These are phyloP conservation scores for Platismatia glauca DNA, from an alignment of 495 filamentous ascomycete species.

Conservation along the genomic window DNA sequence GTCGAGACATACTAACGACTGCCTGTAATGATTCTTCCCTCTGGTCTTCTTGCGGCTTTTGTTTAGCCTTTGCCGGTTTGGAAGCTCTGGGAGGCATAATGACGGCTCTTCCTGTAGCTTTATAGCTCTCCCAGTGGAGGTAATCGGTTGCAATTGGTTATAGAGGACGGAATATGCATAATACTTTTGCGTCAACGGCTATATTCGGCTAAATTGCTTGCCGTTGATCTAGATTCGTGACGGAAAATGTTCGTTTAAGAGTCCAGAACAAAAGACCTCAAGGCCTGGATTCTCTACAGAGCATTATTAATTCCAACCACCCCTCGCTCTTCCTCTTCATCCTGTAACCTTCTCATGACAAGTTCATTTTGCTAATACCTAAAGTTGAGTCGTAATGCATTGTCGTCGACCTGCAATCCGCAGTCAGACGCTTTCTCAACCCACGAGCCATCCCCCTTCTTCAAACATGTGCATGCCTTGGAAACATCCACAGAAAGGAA, in stretches of 20 bases:
- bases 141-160: no score
- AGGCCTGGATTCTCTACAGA: constrained; percentile 4
- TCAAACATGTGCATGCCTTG: background rate
- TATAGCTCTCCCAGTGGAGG: no score
- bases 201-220: background rate
- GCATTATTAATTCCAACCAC: constrained; percentile 4
- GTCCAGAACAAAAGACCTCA: constrained; percentile 11
- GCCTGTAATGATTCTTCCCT: constrained; percentile 83
- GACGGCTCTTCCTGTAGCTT: background rate
- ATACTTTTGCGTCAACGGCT: background rate
- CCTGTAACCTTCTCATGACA: background rate
- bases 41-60: constrained; percentile 53
- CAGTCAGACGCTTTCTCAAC: background rate
- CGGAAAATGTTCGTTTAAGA: background rate
- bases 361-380: background rate
- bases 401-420: background rate
- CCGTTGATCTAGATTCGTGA: background rate
- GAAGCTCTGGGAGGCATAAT: constrained; percentile 33
- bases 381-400: constrained; percentile 2
- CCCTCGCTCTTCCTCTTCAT: background rate
- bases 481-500: background rate
- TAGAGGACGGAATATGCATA: background rate
- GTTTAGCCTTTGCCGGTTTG: constrained; percentile 55
- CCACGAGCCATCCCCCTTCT: background rate
- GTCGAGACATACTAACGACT: constrained; percentile 50